These are phyloP conservation scores for Candida methanosorbosa DNA, from an alignment of 805 yeast genomes.

Conservation along the genomic window DNA sequence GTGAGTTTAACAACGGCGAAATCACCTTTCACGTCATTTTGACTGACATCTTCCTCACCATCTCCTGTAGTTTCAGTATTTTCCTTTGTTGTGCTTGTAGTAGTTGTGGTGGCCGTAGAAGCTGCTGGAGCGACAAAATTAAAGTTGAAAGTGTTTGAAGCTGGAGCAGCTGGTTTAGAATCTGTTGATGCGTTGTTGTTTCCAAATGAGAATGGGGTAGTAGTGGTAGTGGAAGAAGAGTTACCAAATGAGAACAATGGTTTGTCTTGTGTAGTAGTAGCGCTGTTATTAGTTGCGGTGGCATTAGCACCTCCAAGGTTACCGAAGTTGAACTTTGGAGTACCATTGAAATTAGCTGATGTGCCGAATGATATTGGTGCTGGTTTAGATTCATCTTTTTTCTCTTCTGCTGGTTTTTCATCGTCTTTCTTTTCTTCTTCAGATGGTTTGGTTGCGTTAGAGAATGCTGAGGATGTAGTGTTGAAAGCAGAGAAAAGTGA, in stretches of 20 bases:
- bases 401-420: no score
- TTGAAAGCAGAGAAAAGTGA: no score
- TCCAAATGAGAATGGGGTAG: slow-evolving; percentile 20
- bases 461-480: no score
- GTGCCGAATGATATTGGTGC: no score
- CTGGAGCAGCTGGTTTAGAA: slow-evolving; percentile 1
- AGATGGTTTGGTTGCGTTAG: no score
- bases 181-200: slow-evolving; percentile 2
- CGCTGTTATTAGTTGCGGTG: slow-evolving; percentile 3
- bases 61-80: slow-evolving; percentile 6
- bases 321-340: slow-evolving; percentile 1
- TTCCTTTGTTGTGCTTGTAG: no score
- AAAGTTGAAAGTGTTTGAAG: slow-evolving; percentile 12
- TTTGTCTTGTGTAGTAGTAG: slow-evolving; percentile 3
- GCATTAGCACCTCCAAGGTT: slow-evolving; percentile 1
- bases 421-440: slow-evolving; percentile 1
- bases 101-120: slow-evolving; percentile 1
- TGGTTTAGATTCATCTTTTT: no score
- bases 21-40: slow-evolving; percentile 35
- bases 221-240: slow-evolving; percentile 2
- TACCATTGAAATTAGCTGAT: no score
- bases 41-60: slow-evolving; percentile 8
- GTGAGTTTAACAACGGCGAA: slow-evolving; percentile 36
- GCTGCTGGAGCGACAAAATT: slow-evolving; percentile 16
- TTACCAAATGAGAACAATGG: slow-evolving; percentile 6